Evolutionary conservation across 2,329 filamentous ascomycete species (phyloP).

Genomic region (Nigrospora osmanthi): DNA sequence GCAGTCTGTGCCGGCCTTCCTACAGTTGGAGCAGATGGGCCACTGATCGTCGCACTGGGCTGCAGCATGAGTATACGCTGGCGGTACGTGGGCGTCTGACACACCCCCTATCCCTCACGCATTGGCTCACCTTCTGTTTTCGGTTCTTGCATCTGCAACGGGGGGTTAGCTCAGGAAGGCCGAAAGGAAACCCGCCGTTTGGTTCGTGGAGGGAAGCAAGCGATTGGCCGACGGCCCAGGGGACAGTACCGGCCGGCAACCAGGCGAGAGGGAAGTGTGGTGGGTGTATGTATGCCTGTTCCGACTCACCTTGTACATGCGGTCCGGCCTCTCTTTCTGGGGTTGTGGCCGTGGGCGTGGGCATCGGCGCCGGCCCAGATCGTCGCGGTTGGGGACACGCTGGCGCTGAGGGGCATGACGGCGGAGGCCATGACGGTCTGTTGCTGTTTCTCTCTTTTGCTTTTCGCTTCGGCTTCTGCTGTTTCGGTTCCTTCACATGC

Average conservation of each 20-base stretch:
- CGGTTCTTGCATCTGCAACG: slow-evolving; percentile 29
- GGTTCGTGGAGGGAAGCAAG: no score
- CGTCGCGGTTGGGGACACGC: no score
- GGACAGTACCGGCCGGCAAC: no score
- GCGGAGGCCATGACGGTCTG: no score
- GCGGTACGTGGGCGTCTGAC: neutral
- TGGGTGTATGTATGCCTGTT: no score
- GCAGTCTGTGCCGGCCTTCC: slow-evolving; percentile 29
- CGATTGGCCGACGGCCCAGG: no score
- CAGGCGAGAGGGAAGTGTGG: no score
- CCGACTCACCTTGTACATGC: slow-evolving; percentile 25
- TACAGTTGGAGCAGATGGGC: slow-evolving; percentile 35
- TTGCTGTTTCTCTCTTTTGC: no score
- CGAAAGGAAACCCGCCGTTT: no score
- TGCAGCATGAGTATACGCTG: neutral
- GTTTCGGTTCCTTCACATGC: no score
- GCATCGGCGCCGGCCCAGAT: slow-evolving; percentile 1
- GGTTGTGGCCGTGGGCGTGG: slow-evolving; percentile 18
- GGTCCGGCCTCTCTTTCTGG: slow-evolving; percentile 34
- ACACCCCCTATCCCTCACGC: neutral
- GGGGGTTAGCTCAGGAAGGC: neutral
- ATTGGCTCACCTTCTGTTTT: slow-evolving; percentile 30
- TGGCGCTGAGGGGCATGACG: no score
- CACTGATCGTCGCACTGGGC: slow-evolving; percentile 34
- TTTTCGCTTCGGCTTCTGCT: no score